Percentiles rank a stretch among this genome's conserved stretches.
Conservation (phyloP, 495 filamentous ascomycete species). For the Penicillium nucicola region DNA sequence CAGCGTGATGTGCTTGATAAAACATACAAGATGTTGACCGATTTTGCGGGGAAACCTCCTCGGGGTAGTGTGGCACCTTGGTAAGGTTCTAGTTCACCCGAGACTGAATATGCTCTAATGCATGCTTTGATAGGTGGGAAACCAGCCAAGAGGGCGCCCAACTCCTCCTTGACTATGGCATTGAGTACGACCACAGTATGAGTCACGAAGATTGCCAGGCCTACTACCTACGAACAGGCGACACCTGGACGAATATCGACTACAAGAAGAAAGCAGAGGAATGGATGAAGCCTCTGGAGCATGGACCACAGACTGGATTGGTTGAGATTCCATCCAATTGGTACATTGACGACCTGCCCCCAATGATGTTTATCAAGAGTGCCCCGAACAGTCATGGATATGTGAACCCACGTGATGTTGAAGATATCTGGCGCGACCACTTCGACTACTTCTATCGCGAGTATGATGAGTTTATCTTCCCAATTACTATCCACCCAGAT, state of each 20-base stretch:
- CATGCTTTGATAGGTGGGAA: slow-evolving; percentile 48
- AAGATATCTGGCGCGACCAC: slow-evolving; percentile 58
- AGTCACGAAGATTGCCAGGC: slow-evolving; percentile 63
- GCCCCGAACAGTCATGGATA: slow-evolving; percentile 56
- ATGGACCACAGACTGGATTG: slow-evolving; percentile 49
- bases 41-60: slow-evolving; percentile 73
- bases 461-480: slow-evolving; percentile 67
- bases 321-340: slow-evolving; percentile 66
- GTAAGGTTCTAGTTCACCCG: not conserved
- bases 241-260: slow-evolving; percentile 60
- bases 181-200: slow-evolving; percentile 68
- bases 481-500: slow-evolving; percentile 67
- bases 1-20: slow-evolving; percentile 75
- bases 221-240: slow-evolving; percentile 59
- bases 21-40: slow-evolving; percentile 66
- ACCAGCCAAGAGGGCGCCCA: slow-evolving; percentile 62
- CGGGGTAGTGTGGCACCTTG: slow-evolving; percentile 62
- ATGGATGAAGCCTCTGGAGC: slow-evolving; percentile 64
- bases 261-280: slow-evolving; percentile 53
- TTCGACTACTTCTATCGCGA: slow-evolving; percentile 67
- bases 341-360: slow-evolving; percentile 63
- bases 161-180: slow-evolving; percentile 63
- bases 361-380: slow-evolving; percentile 61
- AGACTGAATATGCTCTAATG: not conserved
- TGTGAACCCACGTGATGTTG: slow-evolving; percentile 55